Evolutionary conservation across 2,329 filamentous ascomycete genomes (phyloP), one percentile per base, ranked within the genome.

Genomic region (Septoria petroselini): DNA sequence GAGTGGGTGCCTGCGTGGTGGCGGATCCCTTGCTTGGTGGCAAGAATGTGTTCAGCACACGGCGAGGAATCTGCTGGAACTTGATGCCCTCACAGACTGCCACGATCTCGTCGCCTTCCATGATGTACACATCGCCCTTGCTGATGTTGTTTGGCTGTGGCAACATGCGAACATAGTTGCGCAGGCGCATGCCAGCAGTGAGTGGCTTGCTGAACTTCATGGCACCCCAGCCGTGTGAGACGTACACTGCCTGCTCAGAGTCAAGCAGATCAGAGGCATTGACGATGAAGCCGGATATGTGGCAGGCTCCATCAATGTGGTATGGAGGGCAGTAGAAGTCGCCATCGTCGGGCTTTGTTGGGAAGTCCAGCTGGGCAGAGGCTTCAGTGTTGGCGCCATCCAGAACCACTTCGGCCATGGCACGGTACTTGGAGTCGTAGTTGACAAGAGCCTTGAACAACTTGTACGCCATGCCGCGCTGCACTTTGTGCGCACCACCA

Each of bases 391-490:
- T 68, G 48, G 76, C 73, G 51, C 76, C 76, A 61, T 81, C 77
- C 8, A 81, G 70, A 41, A 81, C 77, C 40, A 81, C 78, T 59
- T 81, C 78, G 38, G 77, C 71, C 70, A 82, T 81, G 41, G 76
- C 77, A 46, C 77, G 74, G 66, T 78, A 82, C 60, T 75, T 78
- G 50, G 74, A 71, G 50, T 76, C 73, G 58, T 82, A 82, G 41
- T 75, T 76, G 30, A 81, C 79, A 25, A 81, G 70, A 45, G 76
- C 73, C 62, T 77, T 77, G 71, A 81, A 81, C 43, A 85, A 77
- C 71, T 90, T 91, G 77, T 93, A 93, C 11, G 85, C 84, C 72
- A 90, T 80, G 27, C 85, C 85, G 19, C 85, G 82, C 41, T 85
- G 80, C 54, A 90, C 79, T 70, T 86, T 85, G 65, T 86, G 85